Percentiles rank a stretch among this genome's conserved stretches.
Evolutionary conservation across 352 stramenopile species (phyloP).

Genomic region (Phytopythium boreale): DNA sequence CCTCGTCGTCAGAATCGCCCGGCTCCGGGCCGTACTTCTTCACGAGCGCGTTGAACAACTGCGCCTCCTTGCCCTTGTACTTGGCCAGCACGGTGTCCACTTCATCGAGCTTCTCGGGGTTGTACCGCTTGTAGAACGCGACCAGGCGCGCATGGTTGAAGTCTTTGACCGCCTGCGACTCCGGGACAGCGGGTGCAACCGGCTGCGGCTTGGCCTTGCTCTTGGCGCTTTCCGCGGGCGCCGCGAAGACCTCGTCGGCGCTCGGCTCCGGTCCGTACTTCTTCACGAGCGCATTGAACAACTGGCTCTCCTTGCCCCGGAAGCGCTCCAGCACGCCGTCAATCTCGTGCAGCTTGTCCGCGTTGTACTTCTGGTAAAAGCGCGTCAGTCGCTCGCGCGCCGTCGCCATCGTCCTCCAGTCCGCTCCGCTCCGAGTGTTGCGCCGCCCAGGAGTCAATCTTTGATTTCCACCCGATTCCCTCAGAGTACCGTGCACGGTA

Average conservation of each 20-base stretch:
- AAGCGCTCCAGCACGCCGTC: constrained; percentile 80
- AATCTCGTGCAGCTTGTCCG: constrained; percentile 80
- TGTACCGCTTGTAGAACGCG: constrained; percentile 85
- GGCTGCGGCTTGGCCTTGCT: constrained; percentile 16
- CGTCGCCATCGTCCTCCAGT: constrained; percentile 34
- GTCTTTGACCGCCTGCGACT: constrained; percentile 30
- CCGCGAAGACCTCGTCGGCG: constrained; percentile 37
- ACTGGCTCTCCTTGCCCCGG: constrained; percentile 65
- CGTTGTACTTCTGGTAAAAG: constrained; percentile 87
- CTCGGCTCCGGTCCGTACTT: constrained; percentile 81
- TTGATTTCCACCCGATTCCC: constrained; percentile 3
- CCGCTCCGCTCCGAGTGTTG: not conserved
- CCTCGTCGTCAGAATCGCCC: constrained; percentile 68
- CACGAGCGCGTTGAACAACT: constrained; percentile 77
- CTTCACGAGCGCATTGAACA: constrained; percentile 76
- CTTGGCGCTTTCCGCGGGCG: constrained; percentile 6
- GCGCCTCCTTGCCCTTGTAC: constrained; percentile 81
- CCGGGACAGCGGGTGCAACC: constrained; percentile 7
- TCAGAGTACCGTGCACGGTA: not conserved
- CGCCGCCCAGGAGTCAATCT: not conserved
- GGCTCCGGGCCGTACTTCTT: constrained; percentile 86
- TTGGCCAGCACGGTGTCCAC: constrained; percentile 61
- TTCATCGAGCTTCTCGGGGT: constrained; percentile 72
- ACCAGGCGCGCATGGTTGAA: constrained; percentile 66
- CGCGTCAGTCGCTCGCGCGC: constrained; percentile 66